Base-by-base conservation (phyloP, 371 early-diverging fungal species). In the Lichtheimia corymbifera region DNA sequence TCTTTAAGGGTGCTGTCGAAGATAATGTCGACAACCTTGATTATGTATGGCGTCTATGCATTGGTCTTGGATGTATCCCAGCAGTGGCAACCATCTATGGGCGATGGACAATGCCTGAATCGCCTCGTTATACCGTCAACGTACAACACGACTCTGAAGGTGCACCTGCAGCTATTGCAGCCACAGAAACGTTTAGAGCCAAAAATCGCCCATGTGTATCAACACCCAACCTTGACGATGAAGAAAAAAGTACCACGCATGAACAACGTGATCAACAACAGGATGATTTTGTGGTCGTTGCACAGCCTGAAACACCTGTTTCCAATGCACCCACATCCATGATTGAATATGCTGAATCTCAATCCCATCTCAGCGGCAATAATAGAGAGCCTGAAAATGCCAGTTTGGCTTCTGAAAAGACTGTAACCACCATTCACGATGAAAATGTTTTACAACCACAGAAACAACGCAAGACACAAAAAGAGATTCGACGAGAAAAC, bases 61-160 rank as follows among this genome's bases (percentile, higher is more conserved):
- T 76, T 18, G 80, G 70, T 14, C 68, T 83, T 6, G 87, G 88
- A 20, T 71, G 75, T 56, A 61, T 90, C n/a, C 90, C 90, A 17
- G 83, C 84, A 15, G 54, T 83, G 5, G 64, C 65, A n/a, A 84
- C 88, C 20, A 64, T 86, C 17, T 88, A 88, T 65, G 78, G 78
- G 53, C 83, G 89, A 24, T 64, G 86, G 50, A 88, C 84, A n/a
- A 83, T 88, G 65, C 88, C 88, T 25, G 88, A 88, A 67, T 83
- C 89, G 11, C 86, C 88, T 9, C 82, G 88, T 13, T 88, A 77
- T 63, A 67, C 84, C 4, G 73, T 80, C 43, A 83, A 87, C 64
- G 82, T 85, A 41, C 72, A 79, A 27, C 63, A 70, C 13, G 71
- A 76, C 35, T 56, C 59, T 6, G 67, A 71, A 45, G 73, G 62